Conservation (phyloP, 2,329 filamentous ascomycete species). For the Beauveria brongniartii region DNA sequence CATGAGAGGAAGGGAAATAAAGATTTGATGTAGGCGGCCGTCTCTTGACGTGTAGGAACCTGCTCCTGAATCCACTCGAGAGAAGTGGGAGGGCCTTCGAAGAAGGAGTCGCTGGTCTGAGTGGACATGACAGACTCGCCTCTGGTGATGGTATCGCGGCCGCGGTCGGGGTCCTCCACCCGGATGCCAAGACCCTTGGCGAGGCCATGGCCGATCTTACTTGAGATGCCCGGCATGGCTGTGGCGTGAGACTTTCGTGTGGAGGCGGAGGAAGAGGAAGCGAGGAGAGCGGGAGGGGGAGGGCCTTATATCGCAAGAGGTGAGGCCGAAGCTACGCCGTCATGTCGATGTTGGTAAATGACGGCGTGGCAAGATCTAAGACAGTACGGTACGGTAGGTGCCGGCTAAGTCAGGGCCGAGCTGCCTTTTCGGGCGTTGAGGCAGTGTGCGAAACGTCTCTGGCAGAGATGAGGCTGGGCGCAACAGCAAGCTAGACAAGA, state of each 20-base stretch:
- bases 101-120: slow-evolving; percentile 65
- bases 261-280: background rate
- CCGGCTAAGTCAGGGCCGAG: background rate
- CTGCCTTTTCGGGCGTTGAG: background rate
- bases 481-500: background rate
- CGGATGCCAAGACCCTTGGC: slow-evolving; percentile 81
- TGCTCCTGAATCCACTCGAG: slow-evolving; percentile 62
- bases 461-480: background rate
- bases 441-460: background rate
- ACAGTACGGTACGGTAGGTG: background rate
- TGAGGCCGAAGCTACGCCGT: background rate
- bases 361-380: background rate
- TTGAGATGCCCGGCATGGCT: slow-evolving; percentile 31
- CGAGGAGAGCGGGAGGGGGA: background rate
- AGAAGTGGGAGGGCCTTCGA: slow-evolving; percentile 72
- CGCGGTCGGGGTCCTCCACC: slow-evolving; percentile 47
- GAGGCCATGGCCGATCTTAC: slow-evolving; percentile 61
- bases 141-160: slow-evolving; percentile 50
- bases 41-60: slow-evolving; percentile 48
- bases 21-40: slow-evolving; percentile 54
- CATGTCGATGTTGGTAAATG: background rate
- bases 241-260: background rate
- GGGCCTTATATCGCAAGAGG: background rate
- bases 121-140: slow-evolving; percentile 75
- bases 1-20: slow-evolving; percentile 87